These are phyloP conservation scores for Kwoniella dendrophila DNA, from an alignment of 768 basidiomycete genomes.

Conservation along the genomic window DNA sequence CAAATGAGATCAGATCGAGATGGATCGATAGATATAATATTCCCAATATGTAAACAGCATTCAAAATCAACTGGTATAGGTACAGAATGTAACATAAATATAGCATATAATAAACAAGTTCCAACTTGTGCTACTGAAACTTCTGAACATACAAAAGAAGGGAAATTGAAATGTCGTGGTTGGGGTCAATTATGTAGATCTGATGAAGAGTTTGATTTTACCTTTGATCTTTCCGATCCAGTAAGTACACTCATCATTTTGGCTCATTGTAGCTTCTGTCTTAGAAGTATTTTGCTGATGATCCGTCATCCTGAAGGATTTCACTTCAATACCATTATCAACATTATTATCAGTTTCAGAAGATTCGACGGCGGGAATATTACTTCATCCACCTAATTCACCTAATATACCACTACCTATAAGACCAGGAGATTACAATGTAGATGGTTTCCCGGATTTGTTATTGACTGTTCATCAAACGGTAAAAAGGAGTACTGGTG, in stretches of 20 bases:
- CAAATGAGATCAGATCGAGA: constrained; percentile 68
- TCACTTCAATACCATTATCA: constrained; percentile 68
- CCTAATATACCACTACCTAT: constrained; percentile 75
- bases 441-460: constrained; percentile 93
- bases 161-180: constrained; percentile 67
- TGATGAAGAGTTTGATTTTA: constrained; percentile 78
- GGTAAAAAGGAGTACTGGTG: constrained; percentile 57
- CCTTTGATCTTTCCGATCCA: constrained; percentile 61
- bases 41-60: constrained; percentile 77
- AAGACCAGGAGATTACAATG: constrained; percentile 82
- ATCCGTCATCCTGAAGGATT: constrained; percentile 62
- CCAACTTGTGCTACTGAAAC: constrained; percentile 71
- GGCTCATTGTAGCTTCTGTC: neutral
- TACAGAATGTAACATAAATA: constrained; percentile 76
- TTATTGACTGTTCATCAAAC: constrained; percentile 62
- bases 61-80: constrained; percentile 72
- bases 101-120: constrained; percentile 90
- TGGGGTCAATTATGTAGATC: constrained; percentile 79
- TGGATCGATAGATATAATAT: constrained; percentile 93
- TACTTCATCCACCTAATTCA: constrained; percentile 72
- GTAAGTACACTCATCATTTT: constrained; percentile 60
- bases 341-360: constrained; percentile 61
- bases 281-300: neutral
- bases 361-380: constrained; percentile 47
- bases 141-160: constrained; percentile 60